These are phyloP conservation scores for Cytospora mali DNA, from an alignment of 2,329 filamentous ascomycete species.

Conservation along the genomic window DNA sequence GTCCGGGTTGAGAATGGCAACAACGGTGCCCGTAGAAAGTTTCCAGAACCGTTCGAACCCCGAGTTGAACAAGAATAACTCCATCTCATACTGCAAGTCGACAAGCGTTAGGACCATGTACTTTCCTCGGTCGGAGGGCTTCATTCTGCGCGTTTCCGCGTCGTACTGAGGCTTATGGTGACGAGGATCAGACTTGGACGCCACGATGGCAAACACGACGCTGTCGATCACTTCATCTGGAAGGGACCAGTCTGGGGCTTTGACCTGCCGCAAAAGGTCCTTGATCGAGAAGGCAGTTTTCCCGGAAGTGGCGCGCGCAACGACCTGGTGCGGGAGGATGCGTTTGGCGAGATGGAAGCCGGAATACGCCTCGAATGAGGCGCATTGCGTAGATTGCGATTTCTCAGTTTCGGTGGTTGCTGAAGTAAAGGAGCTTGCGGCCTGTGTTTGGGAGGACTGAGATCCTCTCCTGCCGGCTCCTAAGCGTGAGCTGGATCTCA, in stretches of 20 bases:
- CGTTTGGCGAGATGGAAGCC: slow-evolving; percentile 80
- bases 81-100: slow-evolving; percentile 87
- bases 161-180: slow-evolving; percentile 52
- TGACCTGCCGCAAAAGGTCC: slow-evolving; percentile 78
- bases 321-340: slow-evolving; percentile 76
- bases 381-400: slow-evolving; percentile 42
- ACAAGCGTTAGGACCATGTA: slow-evolving; percentile 92
- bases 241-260: slow-evolving; percentile 78
- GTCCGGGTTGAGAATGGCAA: slow-evolving; percentile 88
- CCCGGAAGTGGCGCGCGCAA: slow-evolving; percentile 75
- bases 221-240: slow-evolving; percentile 85
- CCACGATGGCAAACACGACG: slow-evolving; percentile 85
- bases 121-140: slow-evolving; percentile 68
- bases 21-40: slow-evolving; percentile 83
- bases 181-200: slow-evolving; percentile 82
- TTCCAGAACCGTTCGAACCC: slow-evolving; percentile 96
- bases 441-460: slow-evolving; percentile 22
- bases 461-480: slow-evolving; percentile 30
- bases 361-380: slow-evolving; percentile 84
- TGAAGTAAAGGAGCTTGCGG: slow-evolving; percentile 14
- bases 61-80: slow-evolving; percentile 87
- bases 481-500: slow-evolving; percentile 31
- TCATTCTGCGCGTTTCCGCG: slow-evolving; percentile 49
- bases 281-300: slow-evolving; percentile 80
- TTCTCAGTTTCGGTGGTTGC: slow-evolving; percentile 37